These are phyloP conservation scores for Penicillium hesseltinei DNA, from an alignment of 2,329 filamentous ascomycete genomes.

Conservation along the genomic window DNA sequence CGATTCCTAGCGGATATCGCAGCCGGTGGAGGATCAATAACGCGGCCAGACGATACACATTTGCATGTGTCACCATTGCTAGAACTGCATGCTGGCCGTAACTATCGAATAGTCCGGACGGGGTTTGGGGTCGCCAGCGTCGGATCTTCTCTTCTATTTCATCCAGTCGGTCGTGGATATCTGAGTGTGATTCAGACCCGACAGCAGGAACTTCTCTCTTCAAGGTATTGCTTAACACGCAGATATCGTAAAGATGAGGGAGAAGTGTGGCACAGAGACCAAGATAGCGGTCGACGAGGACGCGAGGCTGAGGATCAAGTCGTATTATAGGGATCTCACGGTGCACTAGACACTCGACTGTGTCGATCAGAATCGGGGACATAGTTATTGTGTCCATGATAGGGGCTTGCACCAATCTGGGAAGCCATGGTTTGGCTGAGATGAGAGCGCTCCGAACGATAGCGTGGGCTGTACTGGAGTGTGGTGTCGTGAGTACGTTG, in stretches of 20 bases:
- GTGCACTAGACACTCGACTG: constrained; percentile 29
- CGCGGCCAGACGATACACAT: constrained; percentile 29
- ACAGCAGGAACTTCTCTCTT: constrained; percentile 12
- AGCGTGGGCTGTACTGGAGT: constrained; percentile 22
- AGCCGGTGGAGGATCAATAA: constrained; percentile 33
- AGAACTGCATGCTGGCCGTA: constrained; percentile 28
- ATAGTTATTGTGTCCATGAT: constrained; percentile 31
- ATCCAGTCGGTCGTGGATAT: constrained; percentile 17
- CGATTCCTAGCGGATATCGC: constrained; percentile 31
- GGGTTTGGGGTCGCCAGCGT: constrained; percentile 19
- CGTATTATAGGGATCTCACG: constrained; percentile 34
- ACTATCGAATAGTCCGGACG: constrained; percentile 14
- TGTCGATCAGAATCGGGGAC: constrained; percentile 33
- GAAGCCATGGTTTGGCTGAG: constrained; percentile 29
- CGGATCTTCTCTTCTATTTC: constrained; percentile 17
- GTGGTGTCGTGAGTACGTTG: constrained; percentile 28
- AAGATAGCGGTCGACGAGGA: constrained; percentile 30
- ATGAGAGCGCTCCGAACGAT: constrained; percentile 32
- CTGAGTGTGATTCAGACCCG: constrained; percentile 4
- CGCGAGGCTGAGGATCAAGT: constrained; percentile 16
- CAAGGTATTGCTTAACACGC: constrained; percentile 22
- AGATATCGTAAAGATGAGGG: constrained; percentile 34
- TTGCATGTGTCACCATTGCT: constrained; percentile 32
- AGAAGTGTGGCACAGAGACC: constrained; percentile 32
- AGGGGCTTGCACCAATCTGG: constrained; percentile 21